Percentiles rank a stretch among this genome's conserved stretches.
phyloP scores from a whole-genome alignment of 805 yeast genomes.

The Candida tibetensis region DNA sequence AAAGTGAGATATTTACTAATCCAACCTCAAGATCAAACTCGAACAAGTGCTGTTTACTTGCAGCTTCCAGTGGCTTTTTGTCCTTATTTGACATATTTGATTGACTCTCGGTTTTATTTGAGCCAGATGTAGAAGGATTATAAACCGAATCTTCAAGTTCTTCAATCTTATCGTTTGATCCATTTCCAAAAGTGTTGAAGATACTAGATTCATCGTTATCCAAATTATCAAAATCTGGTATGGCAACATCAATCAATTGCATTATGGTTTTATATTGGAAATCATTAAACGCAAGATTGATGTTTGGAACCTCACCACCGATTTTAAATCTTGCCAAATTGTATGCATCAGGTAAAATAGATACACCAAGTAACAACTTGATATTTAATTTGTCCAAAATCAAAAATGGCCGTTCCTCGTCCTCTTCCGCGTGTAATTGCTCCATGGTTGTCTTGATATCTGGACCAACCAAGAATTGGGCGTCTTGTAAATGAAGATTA shows the following conservation, averaged over 20 bases:
- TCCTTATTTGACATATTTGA: not conserved
- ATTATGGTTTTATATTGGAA: conserved; percentile 86
- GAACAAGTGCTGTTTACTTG: conserved; percentile 54
- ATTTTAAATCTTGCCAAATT: conserved; percentile 70
- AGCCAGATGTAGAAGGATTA: not conserved
- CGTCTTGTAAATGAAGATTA: conserved; percentile 71
- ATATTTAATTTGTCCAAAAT: conserved; percentile 76
- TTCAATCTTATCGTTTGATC: conserved; percentile 18
- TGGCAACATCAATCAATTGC: conserved; percentile 66
- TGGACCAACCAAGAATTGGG: conserved; percentile 86
- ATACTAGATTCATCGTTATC: conserved; percentile 34
- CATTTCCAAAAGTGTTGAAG: conserved; percentile 32
- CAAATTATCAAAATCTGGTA: conserved; percentile 49
- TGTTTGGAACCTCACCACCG: conserved; percentile 72
- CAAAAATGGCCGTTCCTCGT: conserved; percentile 47
- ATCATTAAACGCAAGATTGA: conserved; percentile 75
- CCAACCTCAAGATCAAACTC: conserved; percentile 74
- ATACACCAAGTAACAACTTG: conserved; percentile 71
- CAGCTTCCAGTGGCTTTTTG: conserved; percentile 13
- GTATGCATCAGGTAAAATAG: conserved; percentile 78
- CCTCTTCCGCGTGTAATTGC: conserved; percentile 50
- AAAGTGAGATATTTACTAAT: conserved; percentile 56
- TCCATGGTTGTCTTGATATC: conserved; percentile 73
- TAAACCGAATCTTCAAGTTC: conserved; percentile 11
- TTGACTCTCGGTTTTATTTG: not conserved